These are phyloP conservation scores for Tricholoma sp. DNA, from an alignment of 768 basidiomycete species.

Conservation along the genomic window DNA sequence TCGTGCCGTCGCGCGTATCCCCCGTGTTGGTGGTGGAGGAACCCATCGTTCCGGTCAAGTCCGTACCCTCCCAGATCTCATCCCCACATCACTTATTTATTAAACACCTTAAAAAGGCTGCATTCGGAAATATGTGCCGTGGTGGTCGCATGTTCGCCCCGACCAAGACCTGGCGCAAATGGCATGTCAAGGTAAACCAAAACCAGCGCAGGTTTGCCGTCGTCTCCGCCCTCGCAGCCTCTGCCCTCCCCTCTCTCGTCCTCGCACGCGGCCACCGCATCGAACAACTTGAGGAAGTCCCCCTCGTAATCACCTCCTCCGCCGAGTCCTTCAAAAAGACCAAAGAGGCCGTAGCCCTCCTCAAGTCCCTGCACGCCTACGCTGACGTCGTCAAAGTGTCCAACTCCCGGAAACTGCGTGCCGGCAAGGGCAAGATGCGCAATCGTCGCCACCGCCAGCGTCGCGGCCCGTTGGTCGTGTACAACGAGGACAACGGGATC, in stretches of 20 bases:
- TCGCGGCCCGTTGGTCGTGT: constrained; percentile 95
- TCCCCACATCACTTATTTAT: no score
- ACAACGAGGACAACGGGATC: constrained; percentile 96
- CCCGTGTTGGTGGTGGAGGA: constrained; percentile 98
- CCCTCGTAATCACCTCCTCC: constrained; percentile 77
- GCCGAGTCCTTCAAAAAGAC: constrained; percentile 93
- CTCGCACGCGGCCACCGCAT: constrained; percentile 99
- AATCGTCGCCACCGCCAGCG: constrained; percentile 96
- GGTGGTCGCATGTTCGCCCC: constrained; percentile 99
- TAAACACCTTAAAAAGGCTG: constrained; percentile 72
- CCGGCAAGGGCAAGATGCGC: constrained; percentile 96
- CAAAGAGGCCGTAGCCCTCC: constrained; percentile 91
- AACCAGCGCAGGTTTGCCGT: constrained; percentile 98
- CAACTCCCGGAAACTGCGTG: constrained; percentile 93
- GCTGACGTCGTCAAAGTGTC: constrained; percentile 93
- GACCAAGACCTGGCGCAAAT: constrained; percentile 98
- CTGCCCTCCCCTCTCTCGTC: constrained; percentile 95
- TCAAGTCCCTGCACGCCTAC: constrained; percentile 88
- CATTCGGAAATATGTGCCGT: constrained; percentile 99
- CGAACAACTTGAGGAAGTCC: constrained; percentile 94
- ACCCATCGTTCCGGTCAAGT: constrained; percentile 98
- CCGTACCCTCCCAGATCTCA: constrained; percentile 14
- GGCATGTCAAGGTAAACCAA: constrained; percentile 99
- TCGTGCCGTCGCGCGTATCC: constrained; percentile 99
- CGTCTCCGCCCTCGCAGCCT: constrained; percentile 96